Evolutionary conservation across 139 green algal species (phyloP).

Genomic region (Astrephomene gubernaculifera): DNA sequence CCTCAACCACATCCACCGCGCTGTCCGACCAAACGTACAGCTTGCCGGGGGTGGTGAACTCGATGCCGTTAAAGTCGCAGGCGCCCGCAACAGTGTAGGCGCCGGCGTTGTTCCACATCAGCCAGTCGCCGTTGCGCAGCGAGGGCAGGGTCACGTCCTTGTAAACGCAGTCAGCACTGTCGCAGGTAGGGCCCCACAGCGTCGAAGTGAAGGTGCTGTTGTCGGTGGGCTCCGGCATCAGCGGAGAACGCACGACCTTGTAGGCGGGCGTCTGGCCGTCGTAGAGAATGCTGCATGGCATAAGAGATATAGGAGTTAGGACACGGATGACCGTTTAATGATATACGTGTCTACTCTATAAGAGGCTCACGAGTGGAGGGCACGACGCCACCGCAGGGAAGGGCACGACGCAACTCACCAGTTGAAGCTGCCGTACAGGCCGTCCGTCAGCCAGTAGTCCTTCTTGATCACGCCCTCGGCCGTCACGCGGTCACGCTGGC

Average conservation of each 20-base stretch:
- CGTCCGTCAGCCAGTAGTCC: constrained; percentile 96
- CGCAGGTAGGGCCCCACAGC: constrained; percentile 92
- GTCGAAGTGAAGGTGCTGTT: constrained; percentile 66
- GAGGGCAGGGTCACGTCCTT: constrained; percentile 82
- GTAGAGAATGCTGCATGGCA: constrained; percentile 44
- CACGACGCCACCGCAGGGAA: background rate
- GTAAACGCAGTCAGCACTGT: constrained; percentile 86
- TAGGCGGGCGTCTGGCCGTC: constrained; percentile 67
- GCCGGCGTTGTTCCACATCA: constrained; percentile 92
- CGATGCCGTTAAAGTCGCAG: constrained; percentile 85
- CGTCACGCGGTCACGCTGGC: constrained; percentile 67
- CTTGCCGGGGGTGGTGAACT: constrained; percentile 61
- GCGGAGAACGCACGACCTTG: constrained; percentile 60
- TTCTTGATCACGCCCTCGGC: constrained; percentile 46
- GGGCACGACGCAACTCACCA: constrained; percentile 66
- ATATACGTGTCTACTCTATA: background rate
- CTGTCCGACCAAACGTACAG: constrained; percentile 66
- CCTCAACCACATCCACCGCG: constrained; percentile 48
- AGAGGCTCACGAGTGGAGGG: background rate
- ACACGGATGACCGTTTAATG: background rate
- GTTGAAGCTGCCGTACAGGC: constrained; percentile 98
- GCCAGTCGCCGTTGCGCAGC: constrained; percentile 92
- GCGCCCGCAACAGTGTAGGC: constrained; percentile 93
- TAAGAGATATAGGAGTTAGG: background rate
- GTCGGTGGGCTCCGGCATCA: constrained; percentile 49